Percentiles rank a stretch among this genome's conserved stretches.
Evolutionary conservation across 2,329 filamentous ascomycete species (phyloP).

Genomic region (Alternaria viburni): DNA sequence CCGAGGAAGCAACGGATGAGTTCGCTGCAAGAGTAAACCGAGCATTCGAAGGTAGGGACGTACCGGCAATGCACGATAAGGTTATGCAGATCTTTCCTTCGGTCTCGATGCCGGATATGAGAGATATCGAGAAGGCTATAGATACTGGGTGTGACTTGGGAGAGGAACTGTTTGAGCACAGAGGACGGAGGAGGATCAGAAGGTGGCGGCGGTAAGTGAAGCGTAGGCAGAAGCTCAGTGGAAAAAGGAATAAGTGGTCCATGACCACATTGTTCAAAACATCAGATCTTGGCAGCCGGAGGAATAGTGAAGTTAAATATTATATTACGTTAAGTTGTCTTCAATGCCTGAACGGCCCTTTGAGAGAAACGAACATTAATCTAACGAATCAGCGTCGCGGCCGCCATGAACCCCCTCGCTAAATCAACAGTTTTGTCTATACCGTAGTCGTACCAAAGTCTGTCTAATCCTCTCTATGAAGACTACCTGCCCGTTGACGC

Average conservation of each 20-base stretch:
- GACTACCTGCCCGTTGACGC: conserved; percentile 31
- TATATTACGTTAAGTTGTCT: not conserved
- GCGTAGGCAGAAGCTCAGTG: not conserved
- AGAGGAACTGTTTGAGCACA: not conserved
- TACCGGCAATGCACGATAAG: not conserved
- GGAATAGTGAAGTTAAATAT: not conserved
- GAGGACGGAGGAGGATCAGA: not conserved
- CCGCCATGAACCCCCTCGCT: not conserved
- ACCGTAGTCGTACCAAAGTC: not conserved
- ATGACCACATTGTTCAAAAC: not conserved
- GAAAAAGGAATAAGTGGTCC: not conserved
- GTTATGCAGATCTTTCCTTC: not conserved
- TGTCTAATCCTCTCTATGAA: not conserved
- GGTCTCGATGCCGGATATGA: conserved; percentile 8
- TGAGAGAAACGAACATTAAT: not conserved
- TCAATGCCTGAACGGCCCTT: not conserved
- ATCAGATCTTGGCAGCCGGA: not conserved
- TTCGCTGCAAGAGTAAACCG: conserved; percentile 10
- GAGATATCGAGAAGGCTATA: not conserved
- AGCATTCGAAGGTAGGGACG: conserved; percentile 20
- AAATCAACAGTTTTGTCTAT: not conserved
- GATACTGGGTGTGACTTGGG: not conserved
- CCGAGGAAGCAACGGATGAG: not conserved
- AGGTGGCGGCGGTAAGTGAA: not conserved
- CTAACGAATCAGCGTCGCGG: not conserved